Evolutionary conservation across 768 basidiomycete genomes (phyloP).

Genomic region (Lentinula raphanica): DNA sequence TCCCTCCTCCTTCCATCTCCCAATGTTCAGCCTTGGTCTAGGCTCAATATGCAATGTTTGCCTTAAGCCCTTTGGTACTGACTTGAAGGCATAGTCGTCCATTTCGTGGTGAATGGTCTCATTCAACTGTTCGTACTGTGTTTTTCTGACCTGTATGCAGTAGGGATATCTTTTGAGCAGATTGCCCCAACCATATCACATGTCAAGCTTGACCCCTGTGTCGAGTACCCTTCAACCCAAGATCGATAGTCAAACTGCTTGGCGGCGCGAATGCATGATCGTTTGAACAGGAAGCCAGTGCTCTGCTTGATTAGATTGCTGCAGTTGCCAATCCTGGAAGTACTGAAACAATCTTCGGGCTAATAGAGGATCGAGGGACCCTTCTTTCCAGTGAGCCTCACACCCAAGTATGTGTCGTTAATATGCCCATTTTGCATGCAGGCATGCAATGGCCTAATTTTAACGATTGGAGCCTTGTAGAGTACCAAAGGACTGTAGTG

Average conservation of each 20-base stretch:
- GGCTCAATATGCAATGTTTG: constrained; percentile 75
- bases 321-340: constrained; percentile 54
- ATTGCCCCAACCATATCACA: constrained; percentile 41
- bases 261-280: constrained; percentile 34
- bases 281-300: constrained; percentile 40
- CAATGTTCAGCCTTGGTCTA: constrained; percentile 63
- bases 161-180: constrained; percentile 66
- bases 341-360: constrained; percentile 42
- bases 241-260: constrained; percentile 50
- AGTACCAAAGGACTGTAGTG: too few species aligned
- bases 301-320: constrained; percentile 50
- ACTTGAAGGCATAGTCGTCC: constrained; percentile 52
- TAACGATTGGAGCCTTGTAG: too few species aligned
- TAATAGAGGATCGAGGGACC: constrained; percentile 45
- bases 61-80: constrained; percentile 54
- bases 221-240: constrained; percentile 44
- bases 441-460: too few species aligned
- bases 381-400: constrained; percentile 44
- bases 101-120: constrained; percentile 39
- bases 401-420: constrained; percentile 34
- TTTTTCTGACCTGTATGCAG: constrained; percentile 17
- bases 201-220: constrained; percentile 59
- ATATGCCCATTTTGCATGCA: too few species aligned
- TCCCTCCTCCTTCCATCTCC: constrained; percentile 26
- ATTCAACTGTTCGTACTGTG: background rate